phyloP scores from a whole-genome alignment of 495 filamentous ascomycete genomes.

The Aeminium ludgeri region DNA sequence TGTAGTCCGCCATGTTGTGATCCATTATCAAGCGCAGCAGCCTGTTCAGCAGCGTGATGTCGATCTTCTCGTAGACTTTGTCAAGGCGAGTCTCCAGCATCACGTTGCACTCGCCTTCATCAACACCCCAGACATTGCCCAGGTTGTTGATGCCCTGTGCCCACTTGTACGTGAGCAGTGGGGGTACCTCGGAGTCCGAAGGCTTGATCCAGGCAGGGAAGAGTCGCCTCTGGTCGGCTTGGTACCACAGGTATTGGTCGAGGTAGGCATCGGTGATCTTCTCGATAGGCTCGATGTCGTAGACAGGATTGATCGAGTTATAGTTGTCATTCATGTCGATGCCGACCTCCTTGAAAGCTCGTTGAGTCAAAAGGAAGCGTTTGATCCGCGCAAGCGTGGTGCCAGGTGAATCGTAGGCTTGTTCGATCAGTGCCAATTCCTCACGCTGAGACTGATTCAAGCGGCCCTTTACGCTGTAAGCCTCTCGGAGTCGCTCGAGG shows the following conservation, averaged over 20 bases:
- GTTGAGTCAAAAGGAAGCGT: constrained; percentile 88
- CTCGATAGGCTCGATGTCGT: constrained; percentile 97
- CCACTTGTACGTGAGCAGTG: constrained; percentile 95
- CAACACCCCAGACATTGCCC: constrained; percentile 89
- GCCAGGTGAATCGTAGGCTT: constrained; percentile 95
- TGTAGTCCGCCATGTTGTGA: constrained; percentile 97
- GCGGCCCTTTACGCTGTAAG: constrained; percentile 93
- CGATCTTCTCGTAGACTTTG: constrained; percentile 99
- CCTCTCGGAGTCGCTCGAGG: constrained; percentile 81
- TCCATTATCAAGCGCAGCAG: constrained; percentile 95
- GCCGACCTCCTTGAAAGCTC: constrained; percentile 97
- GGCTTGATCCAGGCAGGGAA: constrained; percentile 99
- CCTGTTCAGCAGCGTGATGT: constrained; percentile 87
- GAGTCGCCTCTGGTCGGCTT: constrained; percentile 92
- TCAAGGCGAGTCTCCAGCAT: constrained; percentile 97
- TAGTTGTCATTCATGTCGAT: constrained; percentile 99
- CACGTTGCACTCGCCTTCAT: constrained; percentile 94
- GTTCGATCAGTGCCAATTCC: constrained; percentile 92
- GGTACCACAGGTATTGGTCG: constrained; percentile 98
- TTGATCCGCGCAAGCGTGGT: constrained; percentile 95
- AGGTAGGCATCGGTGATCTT: constrained; percentile 99
- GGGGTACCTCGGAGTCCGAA: constrained; percentile 97
- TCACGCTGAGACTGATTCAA: constrained; percentile 97
- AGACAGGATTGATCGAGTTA: constrained; percentile 95
- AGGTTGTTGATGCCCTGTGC: constrained; percentile 99